Conservation (phyloP, 225 moss, liverwort and hornwort genomes). For the Sphagnum contortum region DNA sequence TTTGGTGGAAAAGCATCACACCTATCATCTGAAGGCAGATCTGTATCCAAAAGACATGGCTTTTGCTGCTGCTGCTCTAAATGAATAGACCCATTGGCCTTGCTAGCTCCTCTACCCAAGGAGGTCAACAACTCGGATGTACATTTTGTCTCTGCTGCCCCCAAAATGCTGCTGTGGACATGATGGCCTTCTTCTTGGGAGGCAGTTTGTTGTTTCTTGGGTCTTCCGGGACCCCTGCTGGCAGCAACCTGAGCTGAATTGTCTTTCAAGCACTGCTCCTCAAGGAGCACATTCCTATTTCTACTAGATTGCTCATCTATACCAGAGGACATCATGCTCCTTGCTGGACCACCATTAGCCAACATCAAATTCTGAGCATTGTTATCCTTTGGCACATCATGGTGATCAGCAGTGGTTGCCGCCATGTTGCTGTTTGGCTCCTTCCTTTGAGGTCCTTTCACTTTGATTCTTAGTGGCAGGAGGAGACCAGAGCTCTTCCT, state of each 20-base stretch:
- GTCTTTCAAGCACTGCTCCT: neutral
- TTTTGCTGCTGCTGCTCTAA: too few species aligned
- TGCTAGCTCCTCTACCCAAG: too few species aligned
- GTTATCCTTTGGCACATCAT: neutral
- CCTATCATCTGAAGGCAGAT: too few species aligned
- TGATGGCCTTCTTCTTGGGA: neutral
- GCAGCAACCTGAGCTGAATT: neutral
- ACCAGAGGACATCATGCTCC: neutral
- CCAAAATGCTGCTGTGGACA: neutral
- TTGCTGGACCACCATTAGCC: neutral
- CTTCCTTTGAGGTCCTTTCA: neutral
- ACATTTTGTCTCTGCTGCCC: neutral
- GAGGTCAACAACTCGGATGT: too few species aligned
- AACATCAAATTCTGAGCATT: neutral
- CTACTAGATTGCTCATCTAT: neutral
- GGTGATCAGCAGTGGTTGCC: neutral
- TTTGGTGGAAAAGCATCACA: too few species aligned
- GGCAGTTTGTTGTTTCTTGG: neutral
- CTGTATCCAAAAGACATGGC: too few species aligned
- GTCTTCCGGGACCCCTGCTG: neutral
- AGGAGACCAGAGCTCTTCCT: neutral
- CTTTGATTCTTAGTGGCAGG: neutral
- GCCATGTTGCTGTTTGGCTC: neutral
- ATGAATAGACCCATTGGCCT: too few species aligned
- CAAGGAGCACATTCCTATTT: neutral